Evolutionary conservation across 129 eudicot species (phyloP), one percentile per base, ranked within the genome.

Genomic region (Helichrysum umbraculigerum): DNA sequence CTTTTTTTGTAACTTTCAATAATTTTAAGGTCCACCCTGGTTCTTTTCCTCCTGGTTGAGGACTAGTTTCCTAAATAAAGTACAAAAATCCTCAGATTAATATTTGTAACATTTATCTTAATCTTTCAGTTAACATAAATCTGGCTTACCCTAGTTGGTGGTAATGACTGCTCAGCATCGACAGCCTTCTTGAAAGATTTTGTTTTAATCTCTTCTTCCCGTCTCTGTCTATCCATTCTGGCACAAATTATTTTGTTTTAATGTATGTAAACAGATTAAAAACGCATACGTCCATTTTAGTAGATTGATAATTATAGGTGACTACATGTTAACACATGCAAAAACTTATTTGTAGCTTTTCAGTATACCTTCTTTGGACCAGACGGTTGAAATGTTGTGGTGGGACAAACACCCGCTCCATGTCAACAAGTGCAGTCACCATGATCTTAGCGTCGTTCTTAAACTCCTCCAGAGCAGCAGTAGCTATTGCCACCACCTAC

Each of bases 381-480:
- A 95, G 73, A 76, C 97, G 97, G 70, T 89, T 95, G 74, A 95
- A 95, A 56, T 95, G 97, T 65, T 95, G 97, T 20, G 99, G 99
- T 65, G 97, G 99, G 58, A 95, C 96, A 83, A 91, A 95, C 44
- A 90, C 99, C 30, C 97, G 87, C 81, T 95, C 99, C 99, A 95
- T 95, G 86, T 95, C 99, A 74, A 95, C 97, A 81, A 95, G 93
- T 17, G 93, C 97, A 83, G 89, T 89, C 25, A 95, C 99, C 99
- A 95, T 91, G 28, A 84, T 91, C 84, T 86, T 95, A 47, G 99
- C 97, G 54, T 95, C 93, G 71, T 61, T 85, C 81, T 89, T 95
- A 76, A 88, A 95, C 20, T 86, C 92, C 63, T 95, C 99, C 64
- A 95, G 74, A 19, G 99, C 99, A 76, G 90, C 65, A 44, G 88